Evolutionary conservation across 1,284 basidiomycete genomes (phyloP), one percentile per base, ranked within the genome.

Genomic region (Fistulinella cinereoalba): DNA sequence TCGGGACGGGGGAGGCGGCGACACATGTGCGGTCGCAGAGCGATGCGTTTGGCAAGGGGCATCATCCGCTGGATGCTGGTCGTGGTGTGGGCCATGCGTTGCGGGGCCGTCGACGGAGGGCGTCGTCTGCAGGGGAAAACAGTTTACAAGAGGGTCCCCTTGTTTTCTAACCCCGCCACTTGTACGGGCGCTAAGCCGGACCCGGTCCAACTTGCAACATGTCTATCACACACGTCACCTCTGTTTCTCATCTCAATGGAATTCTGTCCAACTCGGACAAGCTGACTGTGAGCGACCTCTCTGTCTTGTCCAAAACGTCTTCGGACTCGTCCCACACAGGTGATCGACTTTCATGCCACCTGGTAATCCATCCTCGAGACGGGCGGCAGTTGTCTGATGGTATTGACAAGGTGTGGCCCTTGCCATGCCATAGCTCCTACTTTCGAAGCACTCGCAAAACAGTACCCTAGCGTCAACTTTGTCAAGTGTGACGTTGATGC

Each of bases 271-370:
- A 79, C 56, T 77, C 79, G 1, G 75, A 78, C 48, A 88, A 87
- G 61, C 64, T 89, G 22, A 77, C 85, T 24, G 87, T 88, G 62
- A 65, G 66, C 44, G 6, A n/a, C n/a, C n/a, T n/a, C n/a, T n/a
- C n/a, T n/a, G n/a, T n/a, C n/a, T n/a, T n/a, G n/a, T n/a, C n/a
- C n/a, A n/a, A n/a, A n/a, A n/a, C n/a, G n/a, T n/a, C n/a, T n/a
- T n/a, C n/a, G n/a, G n/a, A n/a, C n/a, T n/a, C n/a, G n/a, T n/a
- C n/a, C n/a, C n/a, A n/a, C n/a, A 24, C 31, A 88, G 87, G 83
- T 90, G 45, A 88, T 91, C 52, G 88, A 90, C 67, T 90, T 91
- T 57, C 85, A 89, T 65, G 87, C 87, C 47, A 76, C 80, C 53
- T 89, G 87, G 87, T 85, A 54, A 54, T 68, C 44, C 37, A 29